These are phyloP conservation scores for Borovskyia barvae DNA, from an alignment of 208 protist species.

Conservation along the genomic window DNA sequence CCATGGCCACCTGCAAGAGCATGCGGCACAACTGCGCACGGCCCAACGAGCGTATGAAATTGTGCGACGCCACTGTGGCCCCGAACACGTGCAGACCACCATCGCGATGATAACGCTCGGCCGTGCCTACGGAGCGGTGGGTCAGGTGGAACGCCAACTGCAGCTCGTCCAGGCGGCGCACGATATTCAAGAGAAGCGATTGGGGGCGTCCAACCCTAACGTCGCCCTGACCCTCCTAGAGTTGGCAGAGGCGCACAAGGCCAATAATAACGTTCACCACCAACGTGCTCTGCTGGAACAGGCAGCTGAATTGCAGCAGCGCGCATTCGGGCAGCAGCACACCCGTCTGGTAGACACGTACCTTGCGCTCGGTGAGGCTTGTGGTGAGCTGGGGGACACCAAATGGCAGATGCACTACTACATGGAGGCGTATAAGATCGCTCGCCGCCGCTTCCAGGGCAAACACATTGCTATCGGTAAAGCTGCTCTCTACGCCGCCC, in stretches of 20 bases:
- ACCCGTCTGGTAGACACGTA: conserved; percentile 72
- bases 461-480: conserved; percentile 65
- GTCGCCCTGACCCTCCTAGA: conserved; percentile 72
- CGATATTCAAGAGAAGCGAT: conserved; percentile 70
- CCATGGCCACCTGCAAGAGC: conserved; percentile 70
- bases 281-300: conserved; percentile 71
- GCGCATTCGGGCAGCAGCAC: conserved; percentile 80
- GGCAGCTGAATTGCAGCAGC: conserved; percentile 73
- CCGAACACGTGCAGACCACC: conserved; percentile 76
- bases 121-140: conserved; percentile 61
- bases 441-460: conserved; percentile 56
- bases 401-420: conserved; percentile 64
- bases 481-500: conserved; percentile 58
- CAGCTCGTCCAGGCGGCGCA: conserved; percentile 60
- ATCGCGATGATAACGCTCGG: conserved; percentile 70
- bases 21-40: conserved; percentile 47
- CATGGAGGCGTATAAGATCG: conserved; percentile 66
- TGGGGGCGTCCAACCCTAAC: conserved; percentile 77
- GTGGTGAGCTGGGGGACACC: conserved; percentile 51
- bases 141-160: conserved; percentile 48
- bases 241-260: conserved; percentile 62
- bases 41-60: conserved; percentile 71
- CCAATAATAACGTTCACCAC: conserved; percentile 66
- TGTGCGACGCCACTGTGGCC: conserved; percentile 72
- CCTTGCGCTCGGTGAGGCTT: conserved; percentile 67